Base-by-base conservation (phyloP, 2,329 filamentous ascomycete genomes). In the Pyricularia sp. region DNA sequence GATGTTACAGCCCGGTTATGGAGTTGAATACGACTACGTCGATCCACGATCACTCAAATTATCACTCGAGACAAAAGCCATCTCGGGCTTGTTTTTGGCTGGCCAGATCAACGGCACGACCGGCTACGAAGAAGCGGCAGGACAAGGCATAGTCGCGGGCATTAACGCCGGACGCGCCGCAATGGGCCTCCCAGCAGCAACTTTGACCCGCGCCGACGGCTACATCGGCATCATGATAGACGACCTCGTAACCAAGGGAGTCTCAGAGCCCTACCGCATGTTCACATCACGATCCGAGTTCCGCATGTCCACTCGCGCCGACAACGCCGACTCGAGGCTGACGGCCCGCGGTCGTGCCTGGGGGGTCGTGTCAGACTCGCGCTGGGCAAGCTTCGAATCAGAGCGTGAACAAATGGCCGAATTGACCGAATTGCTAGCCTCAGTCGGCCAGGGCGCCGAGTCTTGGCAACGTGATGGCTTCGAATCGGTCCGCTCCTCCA, bases 181-280 rank as follows among this genome's bases (percentile, higher is more conserved):
- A 0, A 85, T 87, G 70, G 86, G 86, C 1, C 87, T 90, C 69
- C 78, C 83, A 1, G 85, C 88, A 0, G 83, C 96, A 70, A 86
- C 86, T 0, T 81, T 99, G 33, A 89, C 89, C 9, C 86, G 95
- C 72, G 90, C 91, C 1, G 94, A 99, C 78, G 93, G 93, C 14
- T 99, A 97, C 78, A 98, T 99, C 75, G 95, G 95, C 73, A 91
- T 99, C 80, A 97, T 99, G 93, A 94, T 99, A 74, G 95, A 99
- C 79, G 95, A 99, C 77, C 87, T 99, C 55, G 90, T 97, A 76
- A 98, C 94, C 26, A 98, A 97, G 79, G 95, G 95, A 65, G 95
- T 99, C 33, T 94, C 92, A 2, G 95, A 99, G 77, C 95, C 95
- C 1, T 99, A 99, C 79, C 89, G 95, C 73, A 98, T 99, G 94